Evolutionary conservation across 202 grass and related monocot genomes (phyloP).

Genomic region (Setaria viridis): DNA sequence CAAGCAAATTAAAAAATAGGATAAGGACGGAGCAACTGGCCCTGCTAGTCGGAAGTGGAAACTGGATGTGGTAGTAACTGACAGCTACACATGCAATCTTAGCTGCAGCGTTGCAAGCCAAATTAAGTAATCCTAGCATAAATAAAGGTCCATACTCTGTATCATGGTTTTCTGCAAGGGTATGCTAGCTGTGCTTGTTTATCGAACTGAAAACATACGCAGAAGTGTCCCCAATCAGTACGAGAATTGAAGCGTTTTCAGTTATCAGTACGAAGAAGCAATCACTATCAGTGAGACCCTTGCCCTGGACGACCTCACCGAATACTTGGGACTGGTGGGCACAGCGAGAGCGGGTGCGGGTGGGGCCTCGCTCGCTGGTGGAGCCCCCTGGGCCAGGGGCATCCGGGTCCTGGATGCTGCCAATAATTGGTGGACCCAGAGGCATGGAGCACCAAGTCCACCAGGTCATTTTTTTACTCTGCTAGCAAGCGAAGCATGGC

Average conservation of each 20-base stretch:
- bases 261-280: background rate
- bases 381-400: background rate
- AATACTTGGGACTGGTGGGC: background rate
- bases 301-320: background rate
- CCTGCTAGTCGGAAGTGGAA: background rate
- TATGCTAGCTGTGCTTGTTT: background rate
- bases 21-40: background rate
- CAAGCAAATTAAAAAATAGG: background rate
- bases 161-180: slow-evolving; percentile 2
- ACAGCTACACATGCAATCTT: background rate
- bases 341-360: no score
- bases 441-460: background rate
- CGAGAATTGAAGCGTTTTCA: background rate
- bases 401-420: background rate
- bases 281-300: background rate
- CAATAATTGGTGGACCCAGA: slow-evolving; percentile 28
- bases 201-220: background rate
- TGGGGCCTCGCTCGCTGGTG: background rate
- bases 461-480: background rate
- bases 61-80: background rate
- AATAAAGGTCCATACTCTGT: background rate
- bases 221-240: background rate
- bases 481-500: background rate
- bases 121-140: background rate
- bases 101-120: background rate